A percentile compares a stretch with the other conserved stretches of the same genome.
phyloP scores from a whole-genome alignment of 225 moss, liverwort and hornwort genomes.

The Bryoerythrophyllum caledonicum region DNA sequence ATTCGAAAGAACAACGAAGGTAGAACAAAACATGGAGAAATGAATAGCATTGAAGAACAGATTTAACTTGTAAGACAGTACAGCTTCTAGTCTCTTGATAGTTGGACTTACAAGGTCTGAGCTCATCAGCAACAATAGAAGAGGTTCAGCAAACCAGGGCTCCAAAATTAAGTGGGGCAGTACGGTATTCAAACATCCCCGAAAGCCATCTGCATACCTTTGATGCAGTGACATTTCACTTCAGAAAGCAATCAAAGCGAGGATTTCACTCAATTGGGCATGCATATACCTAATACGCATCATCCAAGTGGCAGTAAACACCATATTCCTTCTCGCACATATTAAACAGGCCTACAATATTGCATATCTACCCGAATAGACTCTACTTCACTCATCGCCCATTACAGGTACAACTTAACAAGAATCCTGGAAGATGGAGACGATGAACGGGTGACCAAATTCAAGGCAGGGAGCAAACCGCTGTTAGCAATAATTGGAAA shows the following conservation, averaged over 20 bases:
- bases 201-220: constrained; percentile 79
- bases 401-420: too few species aligned
- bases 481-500: too few species aligned
- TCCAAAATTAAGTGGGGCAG: constrained; percentile 68
- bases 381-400: too few species aligned
- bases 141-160: constrained; percentile 85
- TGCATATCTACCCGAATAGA: too few species aligned
- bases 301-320: neutral
- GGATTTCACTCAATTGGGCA: neutral
- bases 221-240: constrained; percentile 37
- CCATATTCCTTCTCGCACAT: constrained; percentile 5
- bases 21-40: constrained; percentile 5
- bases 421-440: too few species aligned
- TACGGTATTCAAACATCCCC: too few species aligned
- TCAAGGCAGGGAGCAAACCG: too few species aligned
- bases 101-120: constrained; percentile 57
- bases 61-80: too few species aligned
- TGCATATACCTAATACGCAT: constrained; percentile 6
- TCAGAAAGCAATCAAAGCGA: constrained; percentile 31
- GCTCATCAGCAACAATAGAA: constrained; percentile 72
- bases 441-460: too few species aligned
- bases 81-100: constrained; percentile 17
- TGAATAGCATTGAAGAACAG: too few species aligned
- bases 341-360: too few species aligned
- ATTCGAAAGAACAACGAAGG: neutral